phyloP scores from a whole-genome alignment of 2,329 filamentous ascomycete genomes.

The Cadophora sp. region DNA sequence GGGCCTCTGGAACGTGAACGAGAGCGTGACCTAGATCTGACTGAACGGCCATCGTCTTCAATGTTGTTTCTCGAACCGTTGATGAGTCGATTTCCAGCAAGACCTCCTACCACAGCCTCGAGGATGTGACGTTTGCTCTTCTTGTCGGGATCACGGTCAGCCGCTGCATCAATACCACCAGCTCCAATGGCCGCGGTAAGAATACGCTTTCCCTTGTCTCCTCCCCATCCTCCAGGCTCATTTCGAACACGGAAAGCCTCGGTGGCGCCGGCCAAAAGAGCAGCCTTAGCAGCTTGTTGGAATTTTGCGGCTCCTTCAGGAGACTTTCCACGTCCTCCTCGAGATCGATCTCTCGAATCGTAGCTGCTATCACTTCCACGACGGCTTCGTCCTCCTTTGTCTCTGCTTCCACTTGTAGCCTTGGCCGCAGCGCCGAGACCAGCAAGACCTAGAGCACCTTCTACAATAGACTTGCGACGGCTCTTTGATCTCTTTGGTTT shows the following conservation, averaged over 20 bases:
- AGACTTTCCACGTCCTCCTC: slow-evolving; percentile 57
- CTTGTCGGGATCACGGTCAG: slow-evolving; percentile 69
- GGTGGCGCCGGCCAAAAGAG: slow-evolving; percentile 85
- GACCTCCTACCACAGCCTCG: slow-evolving; percentile 87
- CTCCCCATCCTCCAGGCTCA: slow-evolving; percentile 87
- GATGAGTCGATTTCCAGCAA: slow-evolving; percentile 84
- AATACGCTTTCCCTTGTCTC: slow-evolving; percentile 89
- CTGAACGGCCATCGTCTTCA: slow-evolving; percentile 51
- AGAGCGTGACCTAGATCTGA: slow-evolving; percentile 71
- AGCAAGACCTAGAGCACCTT: slow-evolving; percentile 66
- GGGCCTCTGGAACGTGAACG: slow-evolving; percentile 58
- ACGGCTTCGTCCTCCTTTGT: slow-evolving; percentile 49
- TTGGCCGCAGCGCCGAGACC: slow-evolving; percentile 68
- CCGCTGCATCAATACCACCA: slow-evolving; percentile 81
- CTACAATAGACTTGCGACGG: slow-evolving; percentile 69
- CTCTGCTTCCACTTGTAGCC: slow-evolving; percentile 57
- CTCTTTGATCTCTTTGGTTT: slow-evolving; percentile 56
- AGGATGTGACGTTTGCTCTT: slow-evolving; percentile 85
- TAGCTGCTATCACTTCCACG: slow-evolving; percentile 49
- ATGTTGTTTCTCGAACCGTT: slow-evolving; percentile 77
- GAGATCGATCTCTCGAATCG: slow-evolving; percentile 58
- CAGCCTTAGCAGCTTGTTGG: slow-evolving; percentile 89
- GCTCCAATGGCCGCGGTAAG: slow-evolving; percentile 87
- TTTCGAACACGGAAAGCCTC: slow-evolving; percentile 92
- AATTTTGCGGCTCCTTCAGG: slow-evolving; percentile 65